Conservation (phyloP, 768 basidiomycete genomes). For the Boletus patriciae region DNA sequence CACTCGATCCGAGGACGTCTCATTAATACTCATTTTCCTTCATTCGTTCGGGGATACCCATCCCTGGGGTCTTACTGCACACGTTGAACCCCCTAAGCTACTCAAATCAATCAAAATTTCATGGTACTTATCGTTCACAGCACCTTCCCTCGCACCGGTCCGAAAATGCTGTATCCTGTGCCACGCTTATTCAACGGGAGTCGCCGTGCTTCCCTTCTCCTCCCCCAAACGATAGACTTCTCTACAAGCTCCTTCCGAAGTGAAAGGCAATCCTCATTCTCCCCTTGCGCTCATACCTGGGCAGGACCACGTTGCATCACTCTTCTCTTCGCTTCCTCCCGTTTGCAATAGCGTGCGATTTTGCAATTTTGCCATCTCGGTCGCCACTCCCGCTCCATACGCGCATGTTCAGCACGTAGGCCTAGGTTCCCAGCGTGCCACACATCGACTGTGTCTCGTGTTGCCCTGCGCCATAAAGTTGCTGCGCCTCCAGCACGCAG, state of each 20-base stretch:
- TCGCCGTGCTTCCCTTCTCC: constrained; percentile 15
- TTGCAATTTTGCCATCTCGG: constrained; percentile 13
- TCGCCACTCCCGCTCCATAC: constrained; percentile 4
- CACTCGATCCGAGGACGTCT: constrained; percentile 15
- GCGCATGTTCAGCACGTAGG: constrained; percentile 8
- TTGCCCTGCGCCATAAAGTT: background rate
- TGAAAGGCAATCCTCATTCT: constrained; percentile 13
- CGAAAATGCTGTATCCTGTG: constrained; percentile 1
- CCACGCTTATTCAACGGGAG: constrained; percentile 8
- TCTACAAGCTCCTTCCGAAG: constrained; percentile 27
- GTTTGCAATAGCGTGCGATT: constrained; percentile 13
- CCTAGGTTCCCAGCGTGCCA: background rate
- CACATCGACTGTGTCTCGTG: constrained; percentile 5
- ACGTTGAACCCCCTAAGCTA: background rate
- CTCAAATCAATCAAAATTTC: constrained; percentile 1
- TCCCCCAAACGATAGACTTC: constrained; percentile 12
- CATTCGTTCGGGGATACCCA: background rate
- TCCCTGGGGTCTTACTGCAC: background rate
- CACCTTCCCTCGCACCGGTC: constrained; percentile 1
- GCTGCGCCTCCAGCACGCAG: background rate
- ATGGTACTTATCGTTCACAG: background rate
- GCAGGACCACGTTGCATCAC: background rate
- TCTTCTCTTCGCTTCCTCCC: constrained; percentile 5
- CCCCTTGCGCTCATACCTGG: constrained; percentile 4
- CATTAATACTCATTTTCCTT: background rate